Percentiles rank a stretch among this genome's conserved stretches.
phyloP scores from a whole-genome alignment of 805 yeast genomes.

The Wickerhamiella kurtzmanii region DNA sequence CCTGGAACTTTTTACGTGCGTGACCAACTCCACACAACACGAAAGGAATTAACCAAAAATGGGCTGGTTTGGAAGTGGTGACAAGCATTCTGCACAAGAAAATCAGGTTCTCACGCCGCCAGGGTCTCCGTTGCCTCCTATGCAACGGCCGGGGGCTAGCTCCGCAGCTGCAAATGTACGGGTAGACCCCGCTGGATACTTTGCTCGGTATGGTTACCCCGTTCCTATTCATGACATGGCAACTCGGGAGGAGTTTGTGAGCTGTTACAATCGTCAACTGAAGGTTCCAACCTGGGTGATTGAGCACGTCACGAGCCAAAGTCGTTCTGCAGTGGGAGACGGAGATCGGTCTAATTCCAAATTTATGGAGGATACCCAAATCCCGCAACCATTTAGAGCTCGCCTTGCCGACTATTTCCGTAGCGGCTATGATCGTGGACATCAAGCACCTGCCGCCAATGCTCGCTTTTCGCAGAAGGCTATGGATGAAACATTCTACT shows the following conservation, averaged over 20 bases:
- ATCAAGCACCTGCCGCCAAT: slow-evolving; percentile 95
- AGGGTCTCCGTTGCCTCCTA: not conserved
- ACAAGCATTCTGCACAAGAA: not conserved
- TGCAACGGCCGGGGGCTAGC: not conserved
- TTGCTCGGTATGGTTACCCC: slow-evolving; percentile 80
- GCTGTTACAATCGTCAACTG: slow-evolving; percentile 73
- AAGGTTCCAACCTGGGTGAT: slow-evolving; percentile 69
- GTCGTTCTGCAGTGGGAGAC: slow-evolving; percentile 26
- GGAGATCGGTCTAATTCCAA: slow-evolving; percentile 67
- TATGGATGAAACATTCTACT: slow-evolving; percentile 85
- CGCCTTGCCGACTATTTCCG: slow-evolving; percentile 76
- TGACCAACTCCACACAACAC: not conserved
- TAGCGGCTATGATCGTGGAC: slow-evolving; percentile 94
- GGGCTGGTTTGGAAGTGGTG: not conserved
- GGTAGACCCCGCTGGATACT: slow-evolving; percentile 66
- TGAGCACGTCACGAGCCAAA: slow-evolving; percentile 73
- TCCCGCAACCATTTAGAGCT: slow-evolving; percentile 68
- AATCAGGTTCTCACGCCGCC: not conserved
- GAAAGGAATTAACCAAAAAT: not conserved
- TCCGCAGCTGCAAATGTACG: not conserved
- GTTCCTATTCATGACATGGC: slow-evolving; percentile 85
- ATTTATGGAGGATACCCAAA: slow-evolving; percentile 73
- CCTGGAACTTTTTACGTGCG: not conserved
- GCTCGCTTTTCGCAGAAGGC: slow-evolving; percentile 83
- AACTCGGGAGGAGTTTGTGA: slow-evolving; percentile 59